Evolutionary conservation across 768 basidiomycete genomes (phyloP).

Genomic region (Boletus tomentosulus): DNA sequence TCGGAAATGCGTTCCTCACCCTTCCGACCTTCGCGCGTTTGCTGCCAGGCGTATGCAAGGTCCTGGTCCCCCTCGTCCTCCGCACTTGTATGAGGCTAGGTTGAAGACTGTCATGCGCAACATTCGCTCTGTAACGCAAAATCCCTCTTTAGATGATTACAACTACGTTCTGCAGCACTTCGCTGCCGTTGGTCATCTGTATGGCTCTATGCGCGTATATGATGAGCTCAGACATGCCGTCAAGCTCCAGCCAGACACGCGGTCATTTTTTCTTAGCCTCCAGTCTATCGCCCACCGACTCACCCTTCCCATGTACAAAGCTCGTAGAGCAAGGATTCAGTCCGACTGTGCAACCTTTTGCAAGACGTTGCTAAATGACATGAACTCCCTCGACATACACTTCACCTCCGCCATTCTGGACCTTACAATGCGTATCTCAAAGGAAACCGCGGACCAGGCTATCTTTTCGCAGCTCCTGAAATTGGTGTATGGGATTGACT

Average conservation of each 20-base stretch:
- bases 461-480: conserved; percentile 59
- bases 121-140: conserved; percentile 50
- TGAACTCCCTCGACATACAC: conserved; percentile 45
- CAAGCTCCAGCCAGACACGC: conserved; percentile 45
- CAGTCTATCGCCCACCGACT: conserved; percentile 69
- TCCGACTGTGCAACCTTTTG: conserved; percentile 46
- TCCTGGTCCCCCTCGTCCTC: conserved; percentile 33
- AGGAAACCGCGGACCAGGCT: conserved; percentile 51
- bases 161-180: conserved; percentile 73
- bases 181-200: conserved; percentile 67
- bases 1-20: conserved; percentile 55
- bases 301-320: conserved; percentile 48
- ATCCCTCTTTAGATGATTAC: conserved; percentile 57
- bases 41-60: conserved; percentile 40
- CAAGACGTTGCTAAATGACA: conserved; percentile 51
- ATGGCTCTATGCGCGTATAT: conserved; percentile 57
- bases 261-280: conserved; percentile 61
- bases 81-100: conserved; percentile 62
- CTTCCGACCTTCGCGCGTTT: conserved; percentile 41
- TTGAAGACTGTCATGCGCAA: conserved; percentile 66
- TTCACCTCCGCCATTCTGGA: conserved; percentile 63
- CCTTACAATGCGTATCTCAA: conserved; percentile 62
- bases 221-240: conserved; percentile 45
- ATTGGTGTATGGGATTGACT: conserved; percentile 71
- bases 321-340: conserved; percentile 33